Evolutionary conservation across 1,284 basidiomycete genomes (phyloP).

Genomic region (Limonomyces culmigenus): DNA sequence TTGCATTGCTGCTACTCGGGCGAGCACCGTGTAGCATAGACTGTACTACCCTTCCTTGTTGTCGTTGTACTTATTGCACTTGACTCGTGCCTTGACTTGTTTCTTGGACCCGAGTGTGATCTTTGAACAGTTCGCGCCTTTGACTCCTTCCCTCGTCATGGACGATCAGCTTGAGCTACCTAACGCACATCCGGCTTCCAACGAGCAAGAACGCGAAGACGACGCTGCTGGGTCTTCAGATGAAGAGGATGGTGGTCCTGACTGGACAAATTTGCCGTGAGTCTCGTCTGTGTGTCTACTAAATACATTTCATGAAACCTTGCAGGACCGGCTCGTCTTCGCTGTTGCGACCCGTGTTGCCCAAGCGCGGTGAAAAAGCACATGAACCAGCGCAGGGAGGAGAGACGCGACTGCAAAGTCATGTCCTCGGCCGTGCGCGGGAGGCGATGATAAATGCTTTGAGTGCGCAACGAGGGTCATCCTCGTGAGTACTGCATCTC

Average conservation of each 20-base stretch:
- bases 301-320: conserved; percentile 7
- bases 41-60: too few species aligned
- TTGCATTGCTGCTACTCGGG: too few species aligned
- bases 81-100: too few species aligned
- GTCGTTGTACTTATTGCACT: too few species aligned
- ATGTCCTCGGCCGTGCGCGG: conserved; percentile 53
- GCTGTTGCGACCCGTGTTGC: conserved; percentile 38
- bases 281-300: conserved; percentile 8
- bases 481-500: conserved; percentile 33
- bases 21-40: too few species aligned
- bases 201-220: too few species aligned
- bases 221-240: conserved; percentile 30
- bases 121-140: too few species aligned
- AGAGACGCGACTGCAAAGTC: conserved; percentile 66
- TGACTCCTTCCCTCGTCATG: too few species aligned
- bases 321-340: conserved; percentile 5
- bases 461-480: conserved; percentile 52
- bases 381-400: conserved; percentile 73
- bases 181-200: too few species aligned
- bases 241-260: conserved; percentile 38
- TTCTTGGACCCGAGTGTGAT: too few species aligned
- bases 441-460: conserved; percentile 77
- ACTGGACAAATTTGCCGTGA: conserved; percentile 41
- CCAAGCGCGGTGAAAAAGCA: conserved; percentile 89
- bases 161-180: too few species aligned